phyloP scores from a whole-genome alignment of 1,284 basidiomycete species.

The Trichosporon sp. region DNA sequence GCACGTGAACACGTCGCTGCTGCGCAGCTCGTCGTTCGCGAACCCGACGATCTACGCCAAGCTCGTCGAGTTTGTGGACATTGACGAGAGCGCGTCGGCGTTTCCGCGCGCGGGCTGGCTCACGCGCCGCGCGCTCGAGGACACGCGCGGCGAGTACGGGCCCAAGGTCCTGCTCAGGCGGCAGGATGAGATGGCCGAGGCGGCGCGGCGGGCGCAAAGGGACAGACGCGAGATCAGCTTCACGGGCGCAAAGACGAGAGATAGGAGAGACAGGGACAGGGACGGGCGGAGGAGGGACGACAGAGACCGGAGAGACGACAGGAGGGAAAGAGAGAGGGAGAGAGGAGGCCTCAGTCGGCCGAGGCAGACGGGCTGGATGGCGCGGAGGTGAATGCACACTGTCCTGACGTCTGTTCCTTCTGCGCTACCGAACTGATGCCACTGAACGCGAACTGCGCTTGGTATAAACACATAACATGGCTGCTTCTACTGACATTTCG shows the following conservation, averaged over 20 bases:
- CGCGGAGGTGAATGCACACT: neutral
- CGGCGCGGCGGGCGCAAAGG: constrained; percentile 54
- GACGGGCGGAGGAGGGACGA: constrained; percentile 13
- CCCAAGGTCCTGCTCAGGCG: constrained; percentile 42
- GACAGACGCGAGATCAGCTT: constrained; percentile 61
- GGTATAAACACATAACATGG: neutral
- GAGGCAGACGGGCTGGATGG: neutral
- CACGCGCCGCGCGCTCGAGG: constrained; percentile 31
- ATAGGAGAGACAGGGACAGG: constrained; percentile 13
- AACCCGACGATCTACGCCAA: constrained; percentile 92
- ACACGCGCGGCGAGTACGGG: constrained; percentile 26
- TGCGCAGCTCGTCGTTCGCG: constrained; percentile 81
- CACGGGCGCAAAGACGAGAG: constrained; percentile 30
- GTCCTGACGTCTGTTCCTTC: too few species aligned
- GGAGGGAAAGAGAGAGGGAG: constrained; percentile 14
- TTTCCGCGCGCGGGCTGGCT: constrained; percentile 58
- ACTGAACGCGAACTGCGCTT: too few species aligned
- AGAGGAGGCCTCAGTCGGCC: neutral
- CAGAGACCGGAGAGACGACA: constrained; percentile 20
- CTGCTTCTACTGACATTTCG: neutral
- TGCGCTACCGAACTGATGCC: too few species aligned
- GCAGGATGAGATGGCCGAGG: constrained; percentile 61
- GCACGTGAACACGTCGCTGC: constrained; percentile 91
- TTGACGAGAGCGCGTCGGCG: constrained; percentile 77
- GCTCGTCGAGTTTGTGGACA: constrained; percentile 79